Conservation (phyloP, 768 basidiomycete species). For the Collybia mongolica region DNA sequence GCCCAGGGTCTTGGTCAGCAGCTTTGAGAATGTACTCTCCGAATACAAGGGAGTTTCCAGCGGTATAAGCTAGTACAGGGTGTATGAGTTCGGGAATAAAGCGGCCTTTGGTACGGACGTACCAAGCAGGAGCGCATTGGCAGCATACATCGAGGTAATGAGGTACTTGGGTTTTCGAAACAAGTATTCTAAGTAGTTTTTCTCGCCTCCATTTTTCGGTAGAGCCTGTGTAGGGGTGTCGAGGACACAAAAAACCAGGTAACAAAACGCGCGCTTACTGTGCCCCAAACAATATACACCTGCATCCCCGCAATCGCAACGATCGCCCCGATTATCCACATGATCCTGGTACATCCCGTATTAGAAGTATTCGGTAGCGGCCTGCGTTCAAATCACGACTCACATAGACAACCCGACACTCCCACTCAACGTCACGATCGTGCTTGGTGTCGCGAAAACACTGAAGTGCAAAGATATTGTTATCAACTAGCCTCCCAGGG, state of each 20-base stretch:
- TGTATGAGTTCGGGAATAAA: neutral
- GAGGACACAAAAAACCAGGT: neutral
- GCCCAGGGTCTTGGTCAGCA: constrained; percentile 12
- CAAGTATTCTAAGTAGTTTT: constrained; percentile 66
- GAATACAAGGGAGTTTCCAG: constrained; percentile 48
- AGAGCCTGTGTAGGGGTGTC: neutral
- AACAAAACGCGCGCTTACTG: constrained; percentile 19
- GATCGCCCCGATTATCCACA: constrained; percentile 42
- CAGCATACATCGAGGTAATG: constrained; percentile 53
- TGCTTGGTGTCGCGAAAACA: constrained; percentile 39
- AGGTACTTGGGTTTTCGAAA: constrained; percentile 56
- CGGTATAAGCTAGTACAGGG: constrained; percentile 12
- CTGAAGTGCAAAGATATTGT: constrained; percentile 14
- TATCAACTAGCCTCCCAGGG: neutral
- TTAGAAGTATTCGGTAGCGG: neutral
- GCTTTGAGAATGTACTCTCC: constrained; percentile 45
- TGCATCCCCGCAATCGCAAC: constrained; percentile 38
- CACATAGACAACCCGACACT: constrained; percentile 40
- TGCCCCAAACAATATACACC: constrained; percentile 40
- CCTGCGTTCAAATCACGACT: constrained; percentile 1
- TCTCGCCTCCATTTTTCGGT: constrained; percentile 52
- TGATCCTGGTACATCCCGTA: constrained; percentile 21
- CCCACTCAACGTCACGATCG: constrained; percentile 35
- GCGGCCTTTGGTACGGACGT: neutral
- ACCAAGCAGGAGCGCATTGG: constrained; percentile 51